These are phyloP conservation scores for Solanum habrochaites DNA, from an alignment of 257 asterid species.

Conservation along the genomic window DNA sequence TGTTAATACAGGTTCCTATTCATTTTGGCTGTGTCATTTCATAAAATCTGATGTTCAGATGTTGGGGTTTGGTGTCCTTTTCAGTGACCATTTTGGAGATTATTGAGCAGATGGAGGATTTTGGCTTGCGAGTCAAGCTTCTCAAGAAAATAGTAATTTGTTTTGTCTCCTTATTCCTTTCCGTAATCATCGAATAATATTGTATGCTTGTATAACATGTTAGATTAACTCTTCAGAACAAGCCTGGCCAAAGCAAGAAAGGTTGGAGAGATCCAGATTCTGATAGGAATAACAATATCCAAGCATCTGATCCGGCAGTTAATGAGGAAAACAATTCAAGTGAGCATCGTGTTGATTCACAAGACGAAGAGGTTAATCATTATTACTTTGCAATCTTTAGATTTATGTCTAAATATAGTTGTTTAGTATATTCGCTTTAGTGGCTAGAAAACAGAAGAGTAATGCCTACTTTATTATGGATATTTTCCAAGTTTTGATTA, in stretches of 20 bases:
- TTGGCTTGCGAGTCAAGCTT: constrained; percentile 91
- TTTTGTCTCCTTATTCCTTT: neutral
- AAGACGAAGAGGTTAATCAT: constrained; percentile 58
- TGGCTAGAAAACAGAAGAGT: neutral
- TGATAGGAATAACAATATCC: constrained; percentile 38
- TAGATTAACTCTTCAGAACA: constrained; percentile 28
- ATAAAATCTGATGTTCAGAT: neutral
- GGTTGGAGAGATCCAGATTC: constrained; percentile 53
- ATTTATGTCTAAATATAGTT: neutral
- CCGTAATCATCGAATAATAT: neutral
- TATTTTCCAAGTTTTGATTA: neutral
- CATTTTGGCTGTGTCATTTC: neutral
- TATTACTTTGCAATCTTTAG: neutral
- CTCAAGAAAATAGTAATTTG: constrained; percentile 53
- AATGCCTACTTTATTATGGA: neutral
- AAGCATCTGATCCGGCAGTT: constrained; percentile 34
- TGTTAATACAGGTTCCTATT: constrained; percentile 6
- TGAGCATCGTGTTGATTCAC: constrained; percentile 66
- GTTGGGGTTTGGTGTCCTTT: constrained; percentile 8
- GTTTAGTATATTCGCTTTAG: neutral
- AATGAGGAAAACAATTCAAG: constrained; percentile 44
- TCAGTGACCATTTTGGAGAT: constrained; percentile 65
- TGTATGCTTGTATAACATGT: neutral
- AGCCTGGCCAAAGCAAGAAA: constrained; percentile 57
- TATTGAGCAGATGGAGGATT: no score